These are phyloP conservation scores for Suhomyces choctaworum DNA, from an alignment of 1,139 yeast genomes.

Conservation along the genomic window DNA sequence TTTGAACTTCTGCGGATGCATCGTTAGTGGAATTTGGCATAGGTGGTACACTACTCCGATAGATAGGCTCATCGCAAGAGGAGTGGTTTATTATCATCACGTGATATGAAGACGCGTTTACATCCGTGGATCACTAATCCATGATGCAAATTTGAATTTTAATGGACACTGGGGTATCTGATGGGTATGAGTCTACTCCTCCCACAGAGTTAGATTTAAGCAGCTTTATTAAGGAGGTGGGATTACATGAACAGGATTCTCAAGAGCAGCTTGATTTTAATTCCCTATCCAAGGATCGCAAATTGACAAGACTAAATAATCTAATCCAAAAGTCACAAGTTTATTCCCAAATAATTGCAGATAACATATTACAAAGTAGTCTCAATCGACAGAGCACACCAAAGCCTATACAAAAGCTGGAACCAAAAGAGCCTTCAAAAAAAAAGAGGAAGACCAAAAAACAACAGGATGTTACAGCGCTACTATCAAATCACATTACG, in stretches of 20 bases:
- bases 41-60: too few species aligned
- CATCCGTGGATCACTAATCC: too few species aligned
- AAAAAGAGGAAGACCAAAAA: slow-evolving; percentile 17
- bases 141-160: too few species aligned
- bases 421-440: slow-evolving; percentile 16
- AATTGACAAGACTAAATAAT: slow-evolving; percentile 63
- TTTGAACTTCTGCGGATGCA: too few species aligned
- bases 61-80: too few species aligned
- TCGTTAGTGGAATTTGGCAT: too few species aligned
- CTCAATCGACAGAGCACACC: slow-evolving; percentile 24
- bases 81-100: too few species aligned
- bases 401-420: slow-evolving; percentile 9
- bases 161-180: neutral
- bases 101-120: too few species aligned
- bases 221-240: slow-evolving; percentile 1
- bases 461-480: slow-evolving; percentile 24
- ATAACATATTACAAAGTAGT: slow-evolving; percentile 59
- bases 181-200: slow-evolving; percentile 7
- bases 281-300: slow-evolving; percentile 38
- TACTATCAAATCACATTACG: slow-evolving; percentile 26
- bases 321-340: slow-evolving; percentile 81
- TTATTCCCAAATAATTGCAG: slow-evolving; percentile 80
- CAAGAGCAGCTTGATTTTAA: slow-evolving; percentile 45
- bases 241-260: slow-evolving; percentile 5
- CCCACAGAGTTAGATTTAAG: slow-evolving; percentile 5